Evolutionary conservation across 331 rosid genomes (phyloP).

Genomic region (Prunus yedoensis): DNA sequence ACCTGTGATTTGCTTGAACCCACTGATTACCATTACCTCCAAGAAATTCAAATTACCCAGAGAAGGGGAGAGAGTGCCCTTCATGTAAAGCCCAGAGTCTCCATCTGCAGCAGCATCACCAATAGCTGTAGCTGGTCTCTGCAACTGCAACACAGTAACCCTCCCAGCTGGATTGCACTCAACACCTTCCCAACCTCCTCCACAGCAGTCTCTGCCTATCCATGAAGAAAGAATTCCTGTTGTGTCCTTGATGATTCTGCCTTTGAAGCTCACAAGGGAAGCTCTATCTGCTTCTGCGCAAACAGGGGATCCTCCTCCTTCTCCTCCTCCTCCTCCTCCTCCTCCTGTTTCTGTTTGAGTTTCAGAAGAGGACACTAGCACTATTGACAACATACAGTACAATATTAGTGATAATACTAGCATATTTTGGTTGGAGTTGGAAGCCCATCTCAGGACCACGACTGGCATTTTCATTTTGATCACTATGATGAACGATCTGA

Average conservation of each 20-base stretch:
- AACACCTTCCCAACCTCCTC: slow-evolving; percentile 94
- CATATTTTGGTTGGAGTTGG: slow-evolving; percentile 22
- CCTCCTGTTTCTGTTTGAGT: neutral
- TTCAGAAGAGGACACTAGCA: slow-evolving; percentile 32
- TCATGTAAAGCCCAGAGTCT: slow-evolving; percentile 47
- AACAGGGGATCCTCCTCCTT: slow-evolving; percentile 25
- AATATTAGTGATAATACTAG: neutral
- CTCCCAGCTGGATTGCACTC: slow-evolving; percentile 74
- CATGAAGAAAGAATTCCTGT: slow-evolving; percentile 71
- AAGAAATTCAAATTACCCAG: slow-evolving; percentile 70
- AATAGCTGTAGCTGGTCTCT: slow-evolving; percentile 49
- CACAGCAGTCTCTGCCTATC: slow-evolving; percentile 83
- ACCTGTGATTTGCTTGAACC: slow-evolving; percentile 77
- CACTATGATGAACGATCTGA: too few species aligned
- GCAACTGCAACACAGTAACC: slow-evolving; percentile 71
- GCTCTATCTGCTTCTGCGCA: slow-evolving; percentile 82
- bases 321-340: neutral
- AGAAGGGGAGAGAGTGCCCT: slow-evolving; percentile 77
- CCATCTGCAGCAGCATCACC: neutral
- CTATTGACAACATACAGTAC: slow-evolving; percentile 24
- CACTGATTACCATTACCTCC: slow-evolving; percentile 78
- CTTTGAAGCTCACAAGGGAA: slow-evolving; percentile 80
- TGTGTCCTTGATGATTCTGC: slow-evolving; percentile 64
- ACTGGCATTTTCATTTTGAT: slow-evolving; percentile 40
- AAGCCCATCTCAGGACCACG: slow-evolving; percentile 54